A percentile compares a stretch with the other conserved stretches of the same genome.
These are phyloP conservation scores for Trichoderma brevicompactum DNA, from an alignment of 2,329 filamentous ascomycete genomes.

Conservation along the genomic window DNA sequence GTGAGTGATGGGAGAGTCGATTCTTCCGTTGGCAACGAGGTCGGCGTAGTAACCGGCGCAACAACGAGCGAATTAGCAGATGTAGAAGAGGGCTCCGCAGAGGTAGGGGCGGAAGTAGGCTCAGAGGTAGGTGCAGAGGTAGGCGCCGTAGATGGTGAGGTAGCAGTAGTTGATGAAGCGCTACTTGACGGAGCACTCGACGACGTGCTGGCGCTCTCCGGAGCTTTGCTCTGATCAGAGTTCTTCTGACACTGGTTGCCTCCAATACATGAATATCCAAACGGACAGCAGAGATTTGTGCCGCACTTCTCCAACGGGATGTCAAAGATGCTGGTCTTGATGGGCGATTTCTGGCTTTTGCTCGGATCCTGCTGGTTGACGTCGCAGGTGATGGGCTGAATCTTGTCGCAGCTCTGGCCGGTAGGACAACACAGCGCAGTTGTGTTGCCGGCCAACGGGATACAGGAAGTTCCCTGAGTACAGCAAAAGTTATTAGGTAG, in stretches of 20 bases:
- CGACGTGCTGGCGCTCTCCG: slow-evolving; percentile 36
- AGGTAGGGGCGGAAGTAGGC: slow-evolving; percentile 2
- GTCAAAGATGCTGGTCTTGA: slow-evolving; percentile 69
- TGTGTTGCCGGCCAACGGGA: slow-evolving; percentile 64
- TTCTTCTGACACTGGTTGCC: slow-evolving; percentile 57
- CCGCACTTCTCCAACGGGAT: slow-evolving; percentile 63
- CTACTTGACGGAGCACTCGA: slow-evolving; percentile 30
- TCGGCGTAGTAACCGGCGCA: background rate
- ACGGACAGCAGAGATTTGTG: slow-evolving; percentile 66
- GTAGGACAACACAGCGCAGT: slow-evolving; percentile 73
- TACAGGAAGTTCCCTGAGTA: slow-evolving; percentile 56
- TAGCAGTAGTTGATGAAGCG: slow-evolving; percentile 33
- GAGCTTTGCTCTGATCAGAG: slow-evolving; percentile 52
- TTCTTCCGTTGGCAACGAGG: background rate
- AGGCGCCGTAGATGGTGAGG: slow-evolving; percentile 33
- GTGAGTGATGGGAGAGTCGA: background rate
- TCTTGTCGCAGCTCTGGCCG: slow-evolving; percentile 60
- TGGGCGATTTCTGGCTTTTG: slow-evolving; percentile 57
- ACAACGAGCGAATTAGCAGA: background rate
- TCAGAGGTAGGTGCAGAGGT: no score
- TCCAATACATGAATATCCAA: slow-evolving; percentile 67
- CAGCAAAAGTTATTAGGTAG: slow-evolving; percentile 73
- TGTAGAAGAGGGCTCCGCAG: slow-evolving; percentile 32
- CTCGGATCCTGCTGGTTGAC: slow-evolving; percentile 63
- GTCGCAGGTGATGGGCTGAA: slow-evolving; percentile 69